phyloP scores from a whole-genome alignment of 441 rosid species.

The Lagerstroemia fauriei region DNA sequence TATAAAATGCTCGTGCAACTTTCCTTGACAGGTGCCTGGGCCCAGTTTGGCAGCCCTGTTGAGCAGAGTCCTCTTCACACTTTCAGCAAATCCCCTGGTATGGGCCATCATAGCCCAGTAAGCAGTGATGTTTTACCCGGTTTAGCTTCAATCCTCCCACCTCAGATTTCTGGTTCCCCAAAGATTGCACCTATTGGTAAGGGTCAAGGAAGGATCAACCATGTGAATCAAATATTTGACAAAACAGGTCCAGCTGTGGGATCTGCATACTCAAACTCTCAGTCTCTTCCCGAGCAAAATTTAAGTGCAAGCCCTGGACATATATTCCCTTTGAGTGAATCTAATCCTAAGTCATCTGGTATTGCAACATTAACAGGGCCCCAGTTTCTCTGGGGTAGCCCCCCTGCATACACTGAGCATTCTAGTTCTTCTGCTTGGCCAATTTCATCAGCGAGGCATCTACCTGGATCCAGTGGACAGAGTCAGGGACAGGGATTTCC shows the following conservation, averaged over 20 bases:
- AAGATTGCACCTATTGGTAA: constrained; percentile 70
- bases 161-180: constrained; percentile 50
- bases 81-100: constrained; percentile 56
- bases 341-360: constrained; percentile 52
- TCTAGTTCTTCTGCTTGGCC: constrained; percentile 63
- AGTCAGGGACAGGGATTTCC: constrained; percentile 48
- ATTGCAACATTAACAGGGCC: constrained; percentile 74
- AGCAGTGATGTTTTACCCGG: constrained; percentile 58
- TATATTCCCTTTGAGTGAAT: constrained; percentile 51
- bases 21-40: constrained; percentile 64
- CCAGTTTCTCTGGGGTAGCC: constrained; percentile 84
- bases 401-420: constrained; percentile 54
- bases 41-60: constrained; percentile 65
- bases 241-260: constrained; percentile 47
- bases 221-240: constrained; percentile 47
- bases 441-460: constrained; percentile 55
- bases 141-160: constrained; percentile 71
- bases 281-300: constrained; percentile 58
- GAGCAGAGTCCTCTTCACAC: constrained; percentile 57
- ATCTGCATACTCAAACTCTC: constrained; percentile 49
- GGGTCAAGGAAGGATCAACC: constrained; percentile 56
- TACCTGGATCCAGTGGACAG: constrained; percentile 55
- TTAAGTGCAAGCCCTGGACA: constrained; percentile 54
- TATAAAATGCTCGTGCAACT: neutral
- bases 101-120: constrained; percentile 53